phyloP scores from a whole-genome alignment of 306 rosid species.

The Calophaca sinica region DNA sequence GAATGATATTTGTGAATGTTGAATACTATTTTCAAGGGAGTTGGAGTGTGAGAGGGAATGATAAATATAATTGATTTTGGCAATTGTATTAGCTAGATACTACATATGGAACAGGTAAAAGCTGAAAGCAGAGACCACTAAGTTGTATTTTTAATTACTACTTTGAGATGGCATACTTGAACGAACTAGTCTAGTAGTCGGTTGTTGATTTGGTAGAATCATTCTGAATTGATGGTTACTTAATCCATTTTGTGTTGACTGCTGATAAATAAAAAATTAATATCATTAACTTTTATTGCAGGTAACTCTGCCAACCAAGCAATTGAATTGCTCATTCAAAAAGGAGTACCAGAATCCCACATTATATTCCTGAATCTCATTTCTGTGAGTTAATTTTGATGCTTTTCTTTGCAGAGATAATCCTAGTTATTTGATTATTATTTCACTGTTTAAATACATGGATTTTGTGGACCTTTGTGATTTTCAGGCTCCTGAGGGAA shows the following conservation, averaged over 20 bases:
- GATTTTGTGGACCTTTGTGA: constrained; percentile 24
- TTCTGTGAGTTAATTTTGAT: constrained; percentile 72
- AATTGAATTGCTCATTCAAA: constrained; percentile 85
- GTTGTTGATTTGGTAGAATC: not conserved
- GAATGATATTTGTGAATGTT: constrained; percentile 5
- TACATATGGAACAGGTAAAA: constrained; percentile 6
- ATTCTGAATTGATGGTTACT: constrained; percentile 16
- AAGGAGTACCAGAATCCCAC: constrained; percentile 96
- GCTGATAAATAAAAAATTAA: constrained; percentile 41
- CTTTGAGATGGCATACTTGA: not conserved
- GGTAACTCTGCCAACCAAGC: constrained; percentile 99
- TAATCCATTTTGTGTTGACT: constrained; percentile 9
- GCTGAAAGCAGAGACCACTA: constrained; percentile 13
- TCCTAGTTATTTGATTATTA: constrained; percentile 9
- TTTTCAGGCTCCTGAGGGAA: constrained; percentile 95
- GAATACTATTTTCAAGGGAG: constrained; percentile 15
- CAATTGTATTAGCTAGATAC: constrained; percentile 22
- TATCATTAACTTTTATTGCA: constrained; percentile 47
- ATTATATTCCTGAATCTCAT: constrained; percentile 91
- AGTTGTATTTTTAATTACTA: not conserved
- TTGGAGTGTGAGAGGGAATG: not conserved
- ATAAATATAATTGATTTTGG: constrained; percentile 10
- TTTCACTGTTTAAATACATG: constrained; percentile 18
- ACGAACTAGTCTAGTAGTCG: not conserved
- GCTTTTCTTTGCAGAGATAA: constrained; percentile 15